A percentile compares a stretch with the other conserved stretches of the same genome.
Conservation (phyloP, 2,329 filamentous ascomycete genomes). For the Aspergillus cejpii region DNA sequence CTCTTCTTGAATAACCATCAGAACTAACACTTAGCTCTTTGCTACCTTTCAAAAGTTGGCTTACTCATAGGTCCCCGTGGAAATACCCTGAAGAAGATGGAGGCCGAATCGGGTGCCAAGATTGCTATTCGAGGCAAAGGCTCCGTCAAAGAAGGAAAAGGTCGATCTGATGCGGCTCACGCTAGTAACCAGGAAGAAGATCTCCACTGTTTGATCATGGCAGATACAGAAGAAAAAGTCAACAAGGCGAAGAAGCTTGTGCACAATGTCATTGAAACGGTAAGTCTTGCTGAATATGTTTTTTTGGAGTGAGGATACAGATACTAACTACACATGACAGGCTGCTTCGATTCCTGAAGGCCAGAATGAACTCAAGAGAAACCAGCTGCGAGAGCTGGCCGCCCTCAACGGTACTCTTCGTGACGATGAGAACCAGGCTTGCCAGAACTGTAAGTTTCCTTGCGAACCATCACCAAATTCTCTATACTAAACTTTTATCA, state of each 20-base stretch:
- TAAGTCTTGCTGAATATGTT: slow-evolving; percentile 47
- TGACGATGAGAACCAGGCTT: slow-evolving; percentile 98
- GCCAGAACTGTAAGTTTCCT: slow-evolving; percentile 71
- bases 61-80: slow-evolving; percentile 99
- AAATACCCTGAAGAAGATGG: slow-evolving; percentile 99
- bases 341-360: slow-evolving; percentile 97
- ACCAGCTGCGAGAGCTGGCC: slow-evolving; percentile 94
- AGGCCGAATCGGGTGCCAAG: slow-evolving; percentile 92
- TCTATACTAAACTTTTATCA: slow-evolving; percentile 17
- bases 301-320: not conserved
- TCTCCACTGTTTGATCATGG: slow-evolving; percentile 98
- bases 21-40: slow-evolving; percentile 87
- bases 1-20: slow-evolving; percentile 31
- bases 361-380: slow-evolving; percentile 97
- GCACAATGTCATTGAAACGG: slow-evolving; percentile 97
- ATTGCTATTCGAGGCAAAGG: slow-evolving; percentile 99
- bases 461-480: not conserved
- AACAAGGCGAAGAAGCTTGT: slow-evolving; percentile 98
- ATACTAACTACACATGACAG: slow-evolving; percentile 46
- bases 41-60: slow-evolving; percentile 80
- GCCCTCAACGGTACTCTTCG: slow-evolving; percentile 97
- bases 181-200: slow-evolving; percentile 99
- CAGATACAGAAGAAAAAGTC: slow-evolving; percentile 98
- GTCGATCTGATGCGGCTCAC: slow-evolving; percentile 95
- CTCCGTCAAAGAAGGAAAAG: slow-evolving; percentile 99